These are phyloP conservation scores for Debaryomycetaceae sp. DNA, from an alignment of 1,139 yeast genomes.

Conservation along the genomic window DNA sequence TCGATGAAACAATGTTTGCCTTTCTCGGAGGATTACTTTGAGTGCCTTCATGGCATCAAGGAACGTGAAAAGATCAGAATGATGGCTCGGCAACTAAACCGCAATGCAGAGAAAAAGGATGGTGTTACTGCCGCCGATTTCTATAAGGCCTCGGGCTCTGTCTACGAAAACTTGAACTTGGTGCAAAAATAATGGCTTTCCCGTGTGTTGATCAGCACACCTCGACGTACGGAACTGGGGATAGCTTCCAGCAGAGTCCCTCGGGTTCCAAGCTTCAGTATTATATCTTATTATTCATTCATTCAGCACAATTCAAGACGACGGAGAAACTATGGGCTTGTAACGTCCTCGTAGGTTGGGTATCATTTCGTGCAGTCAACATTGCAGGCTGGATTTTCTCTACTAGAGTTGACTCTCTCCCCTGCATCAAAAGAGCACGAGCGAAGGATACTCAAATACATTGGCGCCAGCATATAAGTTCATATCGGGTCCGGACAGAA, in stretches of 20 bases:
- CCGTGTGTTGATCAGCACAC: too few relatives aligned
- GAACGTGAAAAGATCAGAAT: constrained; percentile 38
- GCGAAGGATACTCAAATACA: too few relatives aligned
- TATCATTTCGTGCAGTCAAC: neutral
- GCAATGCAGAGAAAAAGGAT: constrained; percentile 27
- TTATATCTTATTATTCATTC: neutral
- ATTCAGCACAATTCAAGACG: neutral
- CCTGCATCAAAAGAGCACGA: too few relatives aligned
- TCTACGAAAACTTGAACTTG: constrained; percentile 37
- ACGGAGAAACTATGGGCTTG: neutral
- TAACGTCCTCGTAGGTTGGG: too few relatives aligned
- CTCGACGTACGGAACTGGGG: too few relatives aligned
- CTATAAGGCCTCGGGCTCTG: constrained; percentile 32
- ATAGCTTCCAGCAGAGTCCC: neutral
- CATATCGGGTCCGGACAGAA: too few relatives aligned
- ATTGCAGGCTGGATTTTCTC: too few relatives aligned
- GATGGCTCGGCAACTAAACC: constrained; percentile 37
- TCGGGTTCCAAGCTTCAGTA: neutral
- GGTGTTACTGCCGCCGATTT: constrained; percentile 36
- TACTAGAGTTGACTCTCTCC: too few relatives aligned
- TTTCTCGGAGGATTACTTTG: constrained; percentile 36
- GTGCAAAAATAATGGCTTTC: constrained; percentile 18
- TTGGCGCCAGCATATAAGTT: too few relatives aligned
- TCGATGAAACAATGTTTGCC: constrained; percentile 35
- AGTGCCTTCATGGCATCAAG: constrained; percentile 38